Evolutionary conservation across 2,329 filamentous ascomycete genomes (phyloP), one percentile per base, ranked within the genome.

Genomic region (Monosporascus sp.): DNA sequence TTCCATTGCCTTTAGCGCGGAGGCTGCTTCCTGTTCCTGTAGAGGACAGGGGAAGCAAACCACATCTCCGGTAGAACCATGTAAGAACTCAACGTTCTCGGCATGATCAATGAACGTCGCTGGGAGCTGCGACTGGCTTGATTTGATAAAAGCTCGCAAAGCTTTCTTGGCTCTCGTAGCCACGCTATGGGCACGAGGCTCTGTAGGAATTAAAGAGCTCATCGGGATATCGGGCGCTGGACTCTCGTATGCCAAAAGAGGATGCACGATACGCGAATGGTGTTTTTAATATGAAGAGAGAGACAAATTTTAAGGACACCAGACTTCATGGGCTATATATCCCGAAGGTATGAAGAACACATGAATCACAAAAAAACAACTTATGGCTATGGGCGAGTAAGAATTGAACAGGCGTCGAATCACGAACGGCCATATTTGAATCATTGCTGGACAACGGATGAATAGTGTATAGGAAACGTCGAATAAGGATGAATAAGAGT

Each of bases 1-100:
- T 60, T 86, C 83, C 6, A 85, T 70, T 6, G 77, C 82, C 62
- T 85, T 85, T 57, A 86, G 69, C 3, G 82, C 72, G 31, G 68
- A 66, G 5, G 63, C 65, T 6, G 68, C 65, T 54, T 75, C 72
- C 51, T 74, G 71, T 56, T 75, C 70, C 52, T 66, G 71, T 35
- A 74, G 56, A n/a, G 72, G 73, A 31, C 67, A 71, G 5, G 73
- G 73, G 22, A 75, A 68, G 53, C 71, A 70, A 31, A 68, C 59
- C 26, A 57, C 56, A 49, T 72, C 66, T 9, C 65, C 66, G 16
- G 63, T 59, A 38, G 55, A 55, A 37, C 67, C 63, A 45, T 58
- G 37, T 24, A 58, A 63, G 55, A 74, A 72, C 2, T 54, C 50
- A 50, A 72, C 66, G 49, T 65, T 52, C 16, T 59, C 54, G 37